These are phyloP conservation scores for Lotus japonicus DNA, from an alignment of 306 rosid genomes.

Conservation along the genomic window DNA sequence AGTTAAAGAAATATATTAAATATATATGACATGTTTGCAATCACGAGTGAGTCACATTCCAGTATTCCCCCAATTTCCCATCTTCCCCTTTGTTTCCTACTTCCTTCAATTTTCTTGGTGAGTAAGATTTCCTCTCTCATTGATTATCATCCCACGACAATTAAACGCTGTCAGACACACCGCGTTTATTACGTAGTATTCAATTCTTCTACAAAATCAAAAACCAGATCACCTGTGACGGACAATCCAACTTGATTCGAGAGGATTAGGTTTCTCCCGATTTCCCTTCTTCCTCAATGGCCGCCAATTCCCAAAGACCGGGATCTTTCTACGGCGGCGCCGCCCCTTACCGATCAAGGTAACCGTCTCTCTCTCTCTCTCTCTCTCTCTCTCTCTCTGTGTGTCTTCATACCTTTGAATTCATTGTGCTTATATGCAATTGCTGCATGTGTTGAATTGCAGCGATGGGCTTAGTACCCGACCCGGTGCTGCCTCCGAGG, in stretches of 20 bases:
- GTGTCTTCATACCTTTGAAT: not conserved
- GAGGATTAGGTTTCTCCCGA: not conserved
- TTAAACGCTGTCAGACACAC: not conserved
- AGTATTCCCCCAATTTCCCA: not conserved
- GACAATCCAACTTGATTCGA: not conserved
- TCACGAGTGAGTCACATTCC: too few species aligned
- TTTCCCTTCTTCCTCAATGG: constrained; percentile 34
- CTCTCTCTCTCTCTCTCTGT: not conserved
- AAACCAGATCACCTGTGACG: not conserved
- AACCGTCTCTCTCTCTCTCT: not conserved
- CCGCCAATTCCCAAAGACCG: constrained; percentile 39
- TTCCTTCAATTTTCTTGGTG: not conserved
- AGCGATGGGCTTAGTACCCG: constrained; percentile 83
- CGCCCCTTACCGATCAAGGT: constrained; percentile 73
- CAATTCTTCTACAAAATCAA: not conserved
- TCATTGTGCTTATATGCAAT: not conserved
- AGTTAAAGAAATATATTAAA: too few species aligned
- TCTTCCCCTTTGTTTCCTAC: not conserved
- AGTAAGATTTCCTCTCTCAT: not conserved
- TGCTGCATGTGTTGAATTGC: constrained; percentile 15
- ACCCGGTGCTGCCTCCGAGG: constrained; percentile 52
- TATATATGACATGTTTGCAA: too few species aligned
- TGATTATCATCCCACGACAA: not conserved
- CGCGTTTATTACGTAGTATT: not conserved
- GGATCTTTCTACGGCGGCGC: constrained; percentile 46